Evolutionary conservation across 2,329 filamentous ascomycete genomes (phyloP), one percentile per base, ranked within the genome.

Genomic region (Talaromyces atroroseus): DNA sequence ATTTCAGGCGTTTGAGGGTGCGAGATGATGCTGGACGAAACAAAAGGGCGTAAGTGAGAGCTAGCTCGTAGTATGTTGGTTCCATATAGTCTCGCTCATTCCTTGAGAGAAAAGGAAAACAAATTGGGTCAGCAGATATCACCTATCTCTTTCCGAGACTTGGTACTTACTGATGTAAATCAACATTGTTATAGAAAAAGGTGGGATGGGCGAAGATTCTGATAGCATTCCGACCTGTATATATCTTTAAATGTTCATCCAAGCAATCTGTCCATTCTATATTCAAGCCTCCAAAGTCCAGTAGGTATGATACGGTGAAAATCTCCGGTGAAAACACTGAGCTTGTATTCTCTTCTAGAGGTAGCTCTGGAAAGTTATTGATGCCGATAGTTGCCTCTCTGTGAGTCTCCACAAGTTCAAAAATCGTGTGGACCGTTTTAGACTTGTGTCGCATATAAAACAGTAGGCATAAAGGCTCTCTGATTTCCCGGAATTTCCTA

Each of bases 181-280:
- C 40, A 26, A 42, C 16, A n/a, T 16, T 0, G 6, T 54, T 49
- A n/a, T 54, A 48, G 44, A 54, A 54, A 42, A 54, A 54, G 8
- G 45, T 48, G 23, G 52, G 52, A 49, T 54, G 52, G 20, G 45
- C 45, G 49, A 57, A 57, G 10, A 48, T 24, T 36, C 49, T 47
- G 34, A 57, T 52, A 34, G 32, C 46, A 36, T 57, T 57, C 42
- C 49, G 5, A 36, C 40, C 29, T 42, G 49, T 24, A 44, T 52
- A 52, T 18, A 52, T 44, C 20, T 52, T 57, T 2, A 48, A 36
- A 49, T 57, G 54, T 7, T 57, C 49, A n/a, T 57, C 49, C 45
- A 57, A 44, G 34, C 42, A 52, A 44, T 57, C 44, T 5, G 54
- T 57, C 54, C 54, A 57, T 11, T 57, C 49, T 32, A 52, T 48